phyloP scores from a whole-genome alignment of 495 filamentous ascomycete species.

The Aspergillus coremiiformis region DNA sequence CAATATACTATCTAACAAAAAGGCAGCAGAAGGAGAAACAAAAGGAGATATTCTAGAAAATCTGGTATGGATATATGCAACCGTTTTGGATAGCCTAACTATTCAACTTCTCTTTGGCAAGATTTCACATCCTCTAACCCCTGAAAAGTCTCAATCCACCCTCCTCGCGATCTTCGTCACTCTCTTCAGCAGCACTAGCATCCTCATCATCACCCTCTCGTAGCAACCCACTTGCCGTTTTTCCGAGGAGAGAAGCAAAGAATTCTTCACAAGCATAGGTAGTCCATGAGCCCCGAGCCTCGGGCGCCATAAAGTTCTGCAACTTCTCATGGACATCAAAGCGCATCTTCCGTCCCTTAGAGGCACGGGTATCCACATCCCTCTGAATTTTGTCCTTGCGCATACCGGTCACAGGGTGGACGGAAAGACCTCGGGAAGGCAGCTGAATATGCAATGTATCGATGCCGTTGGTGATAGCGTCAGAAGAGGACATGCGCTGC shows the following conservation, averaged over 20 bases:
- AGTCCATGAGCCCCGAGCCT: constrained; percentile 72
- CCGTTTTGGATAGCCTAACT: neutral
- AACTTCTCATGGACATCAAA: constrained; percentile 94
- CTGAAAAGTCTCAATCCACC: constrained; percentile 72
- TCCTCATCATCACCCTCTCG: constrained; percentile 58
- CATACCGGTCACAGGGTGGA: constrained; percentile 51
- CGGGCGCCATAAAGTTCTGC: constrained; percentile 95
- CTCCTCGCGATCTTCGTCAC: constrained; percentile 50
- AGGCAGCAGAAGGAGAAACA: too few species aligned
- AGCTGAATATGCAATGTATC: constrained; percentile 33
- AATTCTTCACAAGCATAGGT: constrained; percentile 72
- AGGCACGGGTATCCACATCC: constrained; percentile 84
- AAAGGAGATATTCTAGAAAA: too few species aligned
- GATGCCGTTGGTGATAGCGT: constrained; percentile 38
- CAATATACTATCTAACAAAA: too few species aligned
- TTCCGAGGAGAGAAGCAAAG: constrained; percentile 80
- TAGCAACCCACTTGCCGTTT: constrained; percentile 57
- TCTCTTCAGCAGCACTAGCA: constrained; percentile 44
- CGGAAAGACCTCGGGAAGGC: constrained; percentile 23
- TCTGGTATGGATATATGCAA: neutral
- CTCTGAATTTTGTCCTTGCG: constrained; percentile 77
- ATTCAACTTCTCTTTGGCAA: too few species aligned
- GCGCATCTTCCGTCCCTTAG: constrained; percentile 87
- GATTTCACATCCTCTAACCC: too few species aligned
- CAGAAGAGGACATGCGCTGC: constrained; percentile 55